phyloP scores from a whole-genome alignment of 179 eudicot genomes.

The Pouteria campechiana region DNA sequence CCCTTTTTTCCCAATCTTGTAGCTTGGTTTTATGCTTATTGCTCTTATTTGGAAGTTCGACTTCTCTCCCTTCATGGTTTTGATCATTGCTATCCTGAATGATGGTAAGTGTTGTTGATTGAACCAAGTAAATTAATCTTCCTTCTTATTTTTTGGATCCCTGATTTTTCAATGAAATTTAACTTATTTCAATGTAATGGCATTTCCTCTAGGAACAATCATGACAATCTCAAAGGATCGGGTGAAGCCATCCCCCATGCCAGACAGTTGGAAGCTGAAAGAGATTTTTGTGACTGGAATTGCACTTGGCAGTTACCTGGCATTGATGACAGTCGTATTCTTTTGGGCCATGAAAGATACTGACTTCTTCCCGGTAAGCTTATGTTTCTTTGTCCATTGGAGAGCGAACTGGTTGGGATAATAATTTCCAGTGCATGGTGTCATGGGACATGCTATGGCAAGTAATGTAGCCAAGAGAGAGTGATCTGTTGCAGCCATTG shows the following conservation, averaged over 20 bases:
- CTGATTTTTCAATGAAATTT: too few relatives aligned
- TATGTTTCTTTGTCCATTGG: too few relatives aligned
- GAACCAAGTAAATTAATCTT: not conserved
- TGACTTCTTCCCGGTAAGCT: constrained; percentile 51
- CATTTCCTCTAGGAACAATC: constrained; percentile 37
- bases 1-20: constrained; percentile 6
- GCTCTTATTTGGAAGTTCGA: constrained; percentile 79
- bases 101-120: constrained; percentile 33
- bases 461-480: too few relatives aligned
- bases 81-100: constrained; percentile 71
- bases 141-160: not conserved
- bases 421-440: too few relatives aligned
- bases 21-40: constrained; percentile 77
- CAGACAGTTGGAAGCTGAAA: constrained; percentile 78
- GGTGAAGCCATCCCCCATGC: constrained; percentile 72
- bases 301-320: constrained; percentile 68
- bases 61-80: constrained; percentile 82
- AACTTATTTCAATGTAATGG: not conserved
- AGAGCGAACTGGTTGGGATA: too few relatives aligned
- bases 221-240: constrained; percentile 87
- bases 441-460: too few relatives aligned
- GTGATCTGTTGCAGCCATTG: too few relatives aligned
- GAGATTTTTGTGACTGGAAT: constrained; percentile 74
- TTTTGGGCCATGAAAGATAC: constrained; percentile 63
- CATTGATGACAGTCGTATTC: constrained; percentile 69